Evolutionary conservation across 2,329 filamentous ascomycete genomes (phyloP), one percentile per base, ranked within the genome.

Genomic region (Alternaria sp.): DNA sequence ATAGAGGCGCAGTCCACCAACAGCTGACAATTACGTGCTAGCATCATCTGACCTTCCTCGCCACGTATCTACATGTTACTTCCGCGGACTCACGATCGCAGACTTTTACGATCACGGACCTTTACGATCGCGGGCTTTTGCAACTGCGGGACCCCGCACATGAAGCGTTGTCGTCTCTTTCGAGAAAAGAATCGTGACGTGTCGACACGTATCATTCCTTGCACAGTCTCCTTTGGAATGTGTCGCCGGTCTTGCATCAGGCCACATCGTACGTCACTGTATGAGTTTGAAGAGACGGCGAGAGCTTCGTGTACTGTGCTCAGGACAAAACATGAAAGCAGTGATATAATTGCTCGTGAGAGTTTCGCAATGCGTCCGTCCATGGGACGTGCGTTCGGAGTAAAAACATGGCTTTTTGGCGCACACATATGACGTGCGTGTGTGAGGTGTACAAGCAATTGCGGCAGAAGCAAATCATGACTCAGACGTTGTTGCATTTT

Each of bases 1-100:
- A 62, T 45, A 58, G 57, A 67, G 66, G 62, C 64, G 66, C 60
- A 67, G 62, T 50, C 46, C 46, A 38, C 46, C 20, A 38, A 34
- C 36, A 58, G 50, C 55, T 51, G 40, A 51, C 54, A 46, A 16
- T 49, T 32, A 28, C 40, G 18, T 34, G 22, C 27, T 12, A 36
- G 34, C 22, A 50, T 59, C 50, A 43, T 28, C 43, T 55, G 43
- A 49, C 32, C 41, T 12, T 54, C 34, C 46, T 25, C 46, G 46
- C 46, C 46, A 50, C 46, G 46, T 36, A 50, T 36, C 32, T 11
- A 50, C 46, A 36, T 27, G 32, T 8, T 34, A 9, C 30, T 27
- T 50, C 46, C 46, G 30, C 32, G 46, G 46, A 50, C 32, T 50
- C 46, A 25, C 20, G 7, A 50, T 18, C 46, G 32, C 32, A 32